phyloP scores from a whole-genome alignment of 129 eudicot genomes.

The Daucus carota region DNA sequence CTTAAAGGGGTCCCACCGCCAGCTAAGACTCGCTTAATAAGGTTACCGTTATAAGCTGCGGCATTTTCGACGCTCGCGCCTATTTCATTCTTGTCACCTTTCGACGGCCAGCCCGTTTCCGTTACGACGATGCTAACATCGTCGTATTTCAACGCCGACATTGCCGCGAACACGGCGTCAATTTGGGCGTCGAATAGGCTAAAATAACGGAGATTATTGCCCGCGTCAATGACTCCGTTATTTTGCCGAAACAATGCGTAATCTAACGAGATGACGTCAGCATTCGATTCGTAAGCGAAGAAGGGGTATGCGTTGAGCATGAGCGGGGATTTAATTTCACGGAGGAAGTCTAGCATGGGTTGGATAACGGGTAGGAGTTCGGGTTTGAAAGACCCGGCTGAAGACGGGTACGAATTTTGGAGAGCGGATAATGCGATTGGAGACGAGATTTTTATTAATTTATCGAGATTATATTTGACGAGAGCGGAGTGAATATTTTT shows the following conservation, averaged over 20 bases:
- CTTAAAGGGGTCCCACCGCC: conserved; percentile 13
- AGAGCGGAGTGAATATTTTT: neutral
- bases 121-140: neutral
- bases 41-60: conserved; percentile 10
- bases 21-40: neutral
- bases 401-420: conserved; percentile 12
- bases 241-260: conserved; percentile 6
- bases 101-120: conserved; percentile 10
- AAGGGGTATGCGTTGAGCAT: conserved; percentile 7
- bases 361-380: neutral
- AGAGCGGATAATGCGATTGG: neutral
- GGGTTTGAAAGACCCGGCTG: conserved; percentile 3
- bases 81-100: neutral
- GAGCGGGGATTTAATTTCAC: conserved; percentile 1
- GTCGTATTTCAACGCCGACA: conserved; percentile 10
- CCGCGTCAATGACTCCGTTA: conserved; percentile 6
- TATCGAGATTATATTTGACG: neutral
- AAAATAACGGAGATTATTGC: conserved; percentile 10
- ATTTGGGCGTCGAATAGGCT: conserved; percentile 6
- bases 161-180: conserved; percentile 9
- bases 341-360: neutral
- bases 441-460: neutral
- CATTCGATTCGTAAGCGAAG: conserved; percentile 5
- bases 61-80: conserved; percentile 8
- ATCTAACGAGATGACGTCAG: conserved; percentile 2